phyloP scores from a whole-genome alignment of 768 basidiomycete species.

The Rhizopogon sp. region DNA sequence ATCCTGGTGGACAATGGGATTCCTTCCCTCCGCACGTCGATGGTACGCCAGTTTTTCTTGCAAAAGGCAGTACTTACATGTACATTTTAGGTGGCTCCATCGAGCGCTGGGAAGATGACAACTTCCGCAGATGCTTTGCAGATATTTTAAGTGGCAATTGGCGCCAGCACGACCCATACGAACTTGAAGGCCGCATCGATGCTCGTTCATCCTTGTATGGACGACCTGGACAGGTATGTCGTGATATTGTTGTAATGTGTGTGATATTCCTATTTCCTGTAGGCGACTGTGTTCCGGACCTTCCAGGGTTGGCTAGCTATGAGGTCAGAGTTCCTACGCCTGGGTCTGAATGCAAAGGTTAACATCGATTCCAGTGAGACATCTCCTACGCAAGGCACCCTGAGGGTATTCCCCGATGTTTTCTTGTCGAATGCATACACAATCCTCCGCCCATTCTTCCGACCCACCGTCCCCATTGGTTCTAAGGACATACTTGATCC shows the following conservation, averaged over 20 bases:
- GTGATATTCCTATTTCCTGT: background rate
- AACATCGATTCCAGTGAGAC: slow-evolving; percentile 41
- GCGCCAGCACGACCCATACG: slow-evolving; percentile 64
- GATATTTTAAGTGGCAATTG: slow-evolving; percentile 60
- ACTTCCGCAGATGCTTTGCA: slow-evolving; percentile 53
- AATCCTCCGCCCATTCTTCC: slow-evolving; percentile 76
- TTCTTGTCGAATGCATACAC: slow-evolving; percentile 64
- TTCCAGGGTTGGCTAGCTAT: slow-evolving; percentile 80
- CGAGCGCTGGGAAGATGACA: slow-evolving; percentile 69
- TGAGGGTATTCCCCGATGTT: slow-evolving; percentile 65
- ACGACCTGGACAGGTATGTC: slow-evolving; percentile 42
- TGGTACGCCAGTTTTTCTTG: slow-evolving; percentile 30
- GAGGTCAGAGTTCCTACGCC: slow-evolving; percentile 35
- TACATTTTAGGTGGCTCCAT: slow-evolving; percentile 54
- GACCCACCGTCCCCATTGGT: slow-evolving; percentile 34
- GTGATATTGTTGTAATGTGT: background rate
- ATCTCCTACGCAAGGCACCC: slow-evolving; percentile 63
- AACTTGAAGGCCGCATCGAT: slow-evolving; percentile 51
- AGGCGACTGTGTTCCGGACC: slow-evolving; percentile 50
- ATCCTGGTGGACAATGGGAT: slow-evolving; percentile 56
- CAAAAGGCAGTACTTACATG: background rate
- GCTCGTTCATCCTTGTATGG: slow-evolving; percentile 64
- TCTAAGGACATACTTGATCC: slow-evolving; percentile 40
- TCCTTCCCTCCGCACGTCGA: slow-evolving; percentile 51
- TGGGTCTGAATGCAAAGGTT: slow-evolving; percentile 3